Conservation (phyloP, 352 stramenopile genomes). For the Globisporangium acanthophoron region DNA sequence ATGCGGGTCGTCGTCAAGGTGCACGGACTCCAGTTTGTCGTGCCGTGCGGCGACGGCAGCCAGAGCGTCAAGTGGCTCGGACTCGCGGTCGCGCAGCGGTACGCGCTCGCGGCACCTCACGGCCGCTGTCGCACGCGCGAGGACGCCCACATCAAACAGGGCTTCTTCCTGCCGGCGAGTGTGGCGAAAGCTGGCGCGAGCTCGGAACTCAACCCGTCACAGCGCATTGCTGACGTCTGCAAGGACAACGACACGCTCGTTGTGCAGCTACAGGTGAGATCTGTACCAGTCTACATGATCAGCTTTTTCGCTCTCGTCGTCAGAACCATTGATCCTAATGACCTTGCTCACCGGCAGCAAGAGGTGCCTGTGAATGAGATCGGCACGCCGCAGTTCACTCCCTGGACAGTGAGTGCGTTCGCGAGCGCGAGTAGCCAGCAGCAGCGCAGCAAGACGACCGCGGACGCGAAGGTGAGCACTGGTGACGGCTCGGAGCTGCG, state of each 20-base stretch:
- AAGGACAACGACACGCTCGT: constrained; percentile 69
- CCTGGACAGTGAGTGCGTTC: constrained; percentile 64
- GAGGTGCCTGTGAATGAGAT: constrained; percentile 82
- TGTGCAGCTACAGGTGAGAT: constrained; percentile 55
- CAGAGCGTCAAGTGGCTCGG: constrained; percentile 85
- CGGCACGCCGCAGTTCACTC: constrained; percentile 53
- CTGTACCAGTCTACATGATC: background rate
- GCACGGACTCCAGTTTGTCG: constrained; percentile 56
- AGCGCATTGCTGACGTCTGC: constrained; percentile 52
- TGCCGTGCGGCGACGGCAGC: constrained; percentile 72
- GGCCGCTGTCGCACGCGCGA: constrained; percentile 69
- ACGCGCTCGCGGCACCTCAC: constrained; percentile 56
- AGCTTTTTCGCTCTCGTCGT: background rate
- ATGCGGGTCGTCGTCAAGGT: constrained; percentile 72
- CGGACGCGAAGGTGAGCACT: background rate
- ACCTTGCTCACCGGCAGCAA: constrained; percentile 28
- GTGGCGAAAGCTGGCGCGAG: constrained; percentile 41
- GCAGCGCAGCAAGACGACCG: background rate
- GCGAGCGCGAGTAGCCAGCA: constrained; percentile 15
- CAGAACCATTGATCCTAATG: constrained; percentile 1
- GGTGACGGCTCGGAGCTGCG: background rate
- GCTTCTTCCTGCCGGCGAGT: constrained; percentile 70
- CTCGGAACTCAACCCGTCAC: constrained; percentile 20
- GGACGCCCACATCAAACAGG: constrained; percentile 65
- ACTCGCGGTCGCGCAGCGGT: constrained; percentile 69